A percentile compares a stretch with the other conserved stretches of the same genome.
These are phyloP conservation scores for Sequoia sempervirens DNA, from an alignment of 75 land plant genomes.

Conservation along the genomic window DNA sequence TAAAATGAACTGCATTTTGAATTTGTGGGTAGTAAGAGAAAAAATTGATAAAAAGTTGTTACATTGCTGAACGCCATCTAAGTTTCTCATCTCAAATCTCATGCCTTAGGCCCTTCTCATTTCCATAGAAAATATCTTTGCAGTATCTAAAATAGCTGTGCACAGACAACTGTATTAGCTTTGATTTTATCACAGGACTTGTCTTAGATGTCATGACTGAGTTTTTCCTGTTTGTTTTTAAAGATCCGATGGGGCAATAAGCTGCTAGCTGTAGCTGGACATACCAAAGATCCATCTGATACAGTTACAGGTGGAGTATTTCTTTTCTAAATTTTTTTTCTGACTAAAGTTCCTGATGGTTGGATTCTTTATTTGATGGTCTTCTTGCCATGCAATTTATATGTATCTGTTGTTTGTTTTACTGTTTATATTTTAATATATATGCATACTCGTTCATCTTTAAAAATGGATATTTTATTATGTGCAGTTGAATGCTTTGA, in stretches of 20 bases:
- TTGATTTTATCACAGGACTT: constrained; percentile 6
- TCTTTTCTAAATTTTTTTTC: neutral
- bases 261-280: constrained; percentile 90
- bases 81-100: neutral
- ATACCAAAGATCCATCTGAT: constrained; percentile 87
- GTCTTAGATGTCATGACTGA: neutral
- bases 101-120: neutral
- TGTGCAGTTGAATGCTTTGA: constrained; percentile 82
- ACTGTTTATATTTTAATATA: neutral
- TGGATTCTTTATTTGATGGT: neutral
- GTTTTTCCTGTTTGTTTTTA: constrained; percentile 12
- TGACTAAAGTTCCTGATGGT: neutral
- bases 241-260: constrained; percentile 82
- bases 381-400: neutral
- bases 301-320: constrained; percentile 57
- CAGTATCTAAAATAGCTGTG: neutral
- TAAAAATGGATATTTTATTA: neutral
- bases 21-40: neutral
- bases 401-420: neutral
- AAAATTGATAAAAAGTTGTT: neutral
- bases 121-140: neutral
- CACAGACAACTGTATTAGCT: neutral
- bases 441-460: neutral
- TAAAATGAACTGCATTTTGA: neutral
- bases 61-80: neutral